phyloP scores from a whole-genome alignment of 306 rosid species.

The Fragaria vesca region DNA sequence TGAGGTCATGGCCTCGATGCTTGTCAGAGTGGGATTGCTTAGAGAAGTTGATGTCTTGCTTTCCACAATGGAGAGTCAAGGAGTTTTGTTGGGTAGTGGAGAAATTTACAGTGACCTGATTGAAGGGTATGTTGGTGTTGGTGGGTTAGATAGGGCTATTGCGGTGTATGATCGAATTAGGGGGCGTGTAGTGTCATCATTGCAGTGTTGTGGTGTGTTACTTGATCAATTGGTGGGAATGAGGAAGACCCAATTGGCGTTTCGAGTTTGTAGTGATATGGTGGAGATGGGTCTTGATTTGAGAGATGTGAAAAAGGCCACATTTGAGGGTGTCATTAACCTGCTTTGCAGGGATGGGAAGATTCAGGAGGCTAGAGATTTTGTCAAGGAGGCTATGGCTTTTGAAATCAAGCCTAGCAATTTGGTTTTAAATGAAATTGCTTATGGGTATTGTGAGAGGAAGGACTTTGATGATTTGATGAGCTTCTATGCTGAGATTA shows the following conservation, averaged over 20 bases:
- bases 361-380: slow-evolving; percentile 68
- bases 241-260: slow-evolving; percentile 46
- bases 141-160: slow-evolving; percentile 56
- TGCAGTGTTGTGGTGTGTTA: slow-evolving; percentile 39
- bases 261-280: slow-evolving; percentile 51
- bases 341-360: slow-evolving; percentile 61
- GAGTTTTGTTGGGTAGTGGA: slow-evolving; percentile 32
- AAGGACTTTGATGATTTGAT: slow-evolving; percentile 73
- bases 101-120: slow-evolving; percentile 44
- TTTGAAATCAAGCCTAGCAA: slow-evolving; percentile 40
- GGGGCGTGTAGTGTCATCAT: slow-evolving; percentile 41
- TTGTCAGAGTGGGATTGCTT: slow-evolving; percentile 53
- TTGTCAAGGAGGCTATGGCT: slow-evolving; percentile 59
- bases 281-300: slow-evolving; percentile 33
- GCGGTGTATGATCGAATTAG: slow-evolving; percentile 45
- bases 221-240: slow-evolving; percentile 46
- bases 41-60: slow-evolving; percentile 66
- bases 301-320: slow-evolving; percentile 42
- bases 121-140: slow-evolving; percentile 48
- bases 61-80: slow-evolving; percentile 40
- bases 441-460: slow-evolving; percentile 78
- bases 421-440: slow-evolving; percentile 57
- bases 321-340: slow-evolving; percentile 50
- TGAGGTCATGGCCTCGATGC: slow-evolving; percentile 70
- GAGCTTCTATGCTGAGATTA: slow-evolving; percentile 64